Base-by-base conservation (phyloP, 2,329 filamentous ascomycete genomes). In the Mariannaea elegans region DNA sequence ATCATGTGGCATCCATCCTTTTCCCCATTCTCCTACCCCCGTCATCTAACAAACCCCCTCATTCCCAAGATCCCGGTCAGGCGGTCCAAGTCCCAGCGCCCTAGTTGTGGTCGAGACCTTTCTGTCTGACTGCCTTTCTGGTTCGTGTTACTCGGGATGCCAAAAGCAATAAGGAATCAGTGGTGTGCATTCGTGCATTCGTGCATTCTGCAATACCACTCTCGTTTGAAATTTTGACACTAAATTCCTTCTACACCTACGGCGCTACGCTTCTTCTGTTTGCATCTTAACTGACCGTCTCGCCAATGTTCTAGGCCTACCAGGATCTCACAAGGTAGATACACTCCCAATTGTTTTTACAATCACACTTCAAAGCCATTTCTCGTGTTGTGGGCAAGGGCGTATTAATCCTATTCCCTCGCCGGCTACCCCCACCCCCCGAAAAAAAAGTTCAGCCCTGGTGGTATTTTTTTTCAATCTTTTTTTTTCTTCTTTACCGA, bases 271-370 rank as follows among this genome's bases (percentile, higher is more conserved):
- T 44, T 19, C 21, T 44, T n/a, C n/a, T 16, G 23, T 42, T 29
- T 52, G 41, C 52, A 31, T 53, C 34, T 24, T 50, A 34, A 51
- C 71, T 73, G 62, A 73, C 70, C 49, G 39, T 48, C 58, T 62
- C 48, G 34, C 13, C 46, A 24, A 24, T 44, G 70, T 70, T 75
- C 67, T 73, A 77, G 75, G 73, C 75, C 69, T 77, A 76, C 65
- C 68, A 64, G 65, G 75, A 77, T 53, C 72, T 77, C 51, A 59
- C 71, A 45, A 75, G 72, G 75, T 77, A 75, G 52, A 61, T 53
- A 49, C 45, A 32, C 46, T 54, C 46, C 61, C 53, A 52, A 44
- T 46, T 36, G 13, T 24, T 41, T 27, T 23, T 18, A 9, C 18
- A 31, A 31, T 7, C 27, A 7, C 27, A 7, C 27, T 31, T n/a